Base-by-base conservation (phyloP, 176 grass and related monocot species). In the Metroxylon sagu region DNA sequence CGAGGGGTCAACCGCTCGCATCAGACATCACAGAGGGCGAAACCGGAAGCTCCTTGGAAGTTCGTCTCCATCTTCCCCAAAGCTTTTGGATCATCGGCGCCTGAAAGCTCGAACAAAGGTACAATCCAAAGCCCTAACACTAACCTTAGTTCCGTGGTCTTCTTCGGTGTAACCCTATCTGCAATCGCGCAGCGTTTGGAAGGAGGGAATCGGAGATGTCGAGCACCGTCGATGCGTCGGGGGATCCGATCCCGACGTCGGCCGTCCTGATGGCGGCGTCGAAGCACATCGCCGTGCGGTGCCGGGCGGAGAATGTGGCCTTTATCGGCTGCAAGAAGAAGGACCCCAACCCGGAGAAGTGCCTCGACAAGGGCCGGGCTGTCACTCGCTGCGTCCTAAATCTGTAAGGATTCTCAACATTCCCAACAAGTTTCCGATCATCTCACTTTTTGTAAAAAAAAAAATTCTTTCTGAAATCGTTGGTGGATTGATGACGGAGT, bases 311-410 rank as follows among this genome's bases (percentile, higher is more conserved):
- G 62, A 52, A 65, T 48, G 19, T 65, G 62, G 62, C 62, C 48
- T 65, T 65, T 48, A 14, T 65, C 25, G 52, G 28, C 68, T 95
- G 85, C 75, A 95, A 95, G 89, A 95, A 95, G 78, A 95, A 95
- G 81, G 89, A 95, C 48, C 67, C 78, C 59, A 88, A 95, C 67
- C 85, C 85, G 8, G 81, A 95, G 68, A 95, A 85, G 74, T 95
- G 89, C 64, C 89, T 95, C 55, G 89, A 95, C 59, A 95, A 85
- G 69, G 62, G 49, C 23, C 62, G 62, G 4, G 48, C 27, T 16
- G 49, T 65, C 49, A 65, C 62, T 4, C 25, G 5, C 49, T 65
- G 62, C 25, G 62, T 65, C 23, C 62, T 65, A 28, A 27, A 65
- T 17, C 49, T 65, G 62, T 65, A 65, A 65, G 62, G 16, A 52